Evolutionary conservation across 2,329 filamentous ascomycete genomes (phyloP), one percentile per base, ranked within the genome.

Genomic region (Epichloe festucae): DNA sequence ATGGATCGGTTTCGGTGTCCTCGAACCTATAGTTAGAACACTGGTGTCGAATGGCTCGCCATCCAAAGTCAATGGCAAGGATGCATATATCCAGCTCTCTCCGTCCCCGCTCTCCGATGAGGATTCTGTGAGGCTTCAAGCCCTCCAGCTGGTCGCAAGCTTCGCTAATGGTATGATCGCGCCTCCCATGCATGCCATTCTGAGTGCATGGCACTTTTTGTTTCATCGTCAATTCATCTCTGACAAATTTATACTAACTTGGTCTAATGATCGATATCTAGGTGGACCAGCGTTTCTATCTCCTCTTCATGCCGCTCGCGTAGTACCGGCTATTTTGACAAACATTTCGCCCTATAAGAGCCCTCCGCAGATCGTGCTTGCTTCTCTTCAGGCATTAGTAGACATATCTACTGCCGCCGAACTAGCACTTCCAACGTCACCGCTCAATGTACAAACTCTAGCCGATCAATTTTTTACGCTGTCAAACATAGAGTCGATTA

Each of bases 61-160:
- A 8, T 53, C 60, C 23, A 70, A 66, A 49, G 56, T 58, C 42
- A 69, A 67, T 53, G 69, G 69, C 47, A 73, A 73, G 55, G 72
- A 72, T 55, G 54, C 62, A 44, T 62, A 61, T 21, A 59, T 62
- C 27, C 58, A 63, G 43, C 55, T 63, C 27, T 63, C 68, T 12
- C 67, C 67, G 10, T 62, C 62, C 36, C 57, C 64, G 4, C 64
- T 82, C 57, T 75, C 73, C 3, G 78, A 82, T 11, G 81, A 87
- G 53, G 84, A 90, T 52, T 75, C 79, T 44, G 75, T 84, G 46
- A 79, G 81, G 57, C 72, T 93, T 52, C 87, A 95, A 65, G 85
- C 86, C n/a, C 78, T 90, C 40, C 82, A 94, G 56, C 77, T 96
- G n/a, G 72, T 95, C 38, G 84, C 85, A 46, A 93, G 87, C 65